Evolutionary conservation across 2,329 filamentous ascomycete species (phyloP).

Genomic region (Acephala macrosclerotiorum): DNA sequence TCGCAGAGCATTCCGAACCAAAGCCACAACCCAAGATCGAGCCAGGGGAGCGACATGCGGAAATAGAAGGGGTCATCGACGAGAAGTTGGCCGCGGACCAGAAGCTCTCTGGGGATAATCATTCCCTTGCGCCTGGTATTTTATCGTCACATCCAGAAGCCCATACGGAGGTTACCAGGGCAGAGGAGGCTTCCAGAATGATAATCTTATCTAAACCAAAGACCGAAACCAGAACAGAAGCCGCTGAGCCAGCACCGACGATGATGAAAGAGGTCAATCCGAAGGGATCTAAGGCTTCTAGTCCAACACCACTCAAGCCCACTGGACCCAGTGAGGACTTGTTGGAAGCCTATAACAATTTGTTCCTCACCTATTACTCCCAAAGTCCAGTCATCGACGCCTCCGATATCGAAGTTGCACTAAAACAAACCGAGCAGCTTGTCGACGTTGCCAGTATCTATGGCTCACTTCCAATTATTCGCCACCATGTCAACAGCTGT

Average conservation of each 20-base stretch:
- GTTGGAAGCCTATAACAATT: conserved; percentile 29
- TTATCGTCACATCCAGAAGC: not conserved
- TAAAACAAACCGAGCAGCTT: conserved; percentile 28
- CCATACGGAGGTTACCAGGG: not conserved
- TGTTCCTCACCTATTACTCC: conserved; percentile 31
- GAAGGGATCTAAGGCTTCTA: not conserved
- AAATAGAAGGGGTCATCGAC: no score
- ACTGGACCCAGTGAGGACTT: conserved; percentile 8
- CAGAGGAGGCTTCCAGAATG: not conserved
- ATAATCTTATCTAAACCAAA: not conserved
- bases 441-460: conserved; percentile 23
- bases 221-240: not conserved
- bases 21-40: no score
- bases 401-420: conserved; percentile 22
- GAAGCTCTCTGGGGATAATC: no score
- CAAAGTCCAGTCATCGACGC: conserved; percentile 24
- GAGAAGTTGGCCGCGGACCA: no score
- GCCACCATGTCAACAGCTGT: conserved; percentile 20
- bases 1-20: no score
- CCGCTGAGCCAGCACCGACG: not conserved
- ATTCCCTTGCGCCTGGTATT: no score
- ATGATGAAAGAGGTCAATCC: not conserved
- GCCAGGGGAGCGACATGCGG: no score
- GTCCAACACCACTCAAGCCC: not conserved
- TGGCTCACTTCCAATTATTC: conserved; percentile 15